These are phyloP conservation scores for Rhizopogon sp. DNA, from an alignment of 768 basidiomycete species.

Conservation along the genomic window DNA sequence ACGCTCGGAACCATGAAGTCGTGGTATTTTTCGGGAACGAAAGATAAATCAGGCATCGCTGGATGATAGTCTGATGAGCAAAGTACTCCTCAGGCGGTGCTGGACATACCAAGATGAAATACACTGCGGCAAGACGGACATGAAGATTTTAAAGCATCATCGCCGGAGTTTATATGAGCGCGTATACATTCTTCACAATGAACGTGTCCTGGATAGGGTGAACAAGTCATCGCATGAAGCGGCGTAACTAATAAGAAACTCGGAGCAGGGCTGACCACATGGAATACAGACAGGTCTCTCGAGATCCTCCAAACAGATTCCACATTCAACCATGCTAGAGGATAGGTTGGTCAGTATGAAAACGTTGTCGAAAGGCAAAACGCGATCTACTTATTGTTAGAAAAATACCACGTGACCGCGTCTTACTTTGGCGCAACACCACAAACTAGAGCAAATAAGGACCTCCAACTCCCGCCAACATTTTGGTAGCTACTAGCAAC, in stretches of 20 bases:
- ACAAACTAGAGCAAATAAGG: conserved; percentile 18
- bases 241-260: neutral
- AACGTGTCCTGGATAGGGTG: conserved; percentile 46
- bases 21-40: conserved; percentile 56
- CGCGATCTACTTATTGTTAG: neutral
- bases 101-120: conserved; percentile 48
- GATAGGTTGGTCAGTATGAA: neutral
- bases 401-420: conserved; percentile 23
- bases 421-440: conserved; percentile 3
- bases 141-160: conserved; percentile 35
- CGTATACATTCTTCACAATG: conserved; percentile 60
- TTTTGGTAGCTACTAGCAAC: neutral
- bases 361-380: neutral
- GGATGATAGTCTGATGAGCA: neutral
- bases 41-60: conserved; percentile 44
- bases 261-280: conserved; percentile 44
- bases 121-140: conserved; percentile 56
- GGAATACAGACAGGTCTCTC: conserved; percentile 55
- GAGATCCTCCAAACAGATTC: conserved; percentile 54
- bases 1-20: conserved; percentile 53
- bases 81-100: neutral
- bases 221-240: conserved; percentile 1
- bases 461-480: neutral
- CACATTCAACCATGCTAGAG: conserved; percentile 46
- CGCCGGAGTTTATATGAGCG: conserved; percentile 22